Percentiles rank a stretch among this genome's conserved stretches.
phyloP scores from a whole-genome alignment of 768 basidiomycete species.

The Russula abietina region DNA sequence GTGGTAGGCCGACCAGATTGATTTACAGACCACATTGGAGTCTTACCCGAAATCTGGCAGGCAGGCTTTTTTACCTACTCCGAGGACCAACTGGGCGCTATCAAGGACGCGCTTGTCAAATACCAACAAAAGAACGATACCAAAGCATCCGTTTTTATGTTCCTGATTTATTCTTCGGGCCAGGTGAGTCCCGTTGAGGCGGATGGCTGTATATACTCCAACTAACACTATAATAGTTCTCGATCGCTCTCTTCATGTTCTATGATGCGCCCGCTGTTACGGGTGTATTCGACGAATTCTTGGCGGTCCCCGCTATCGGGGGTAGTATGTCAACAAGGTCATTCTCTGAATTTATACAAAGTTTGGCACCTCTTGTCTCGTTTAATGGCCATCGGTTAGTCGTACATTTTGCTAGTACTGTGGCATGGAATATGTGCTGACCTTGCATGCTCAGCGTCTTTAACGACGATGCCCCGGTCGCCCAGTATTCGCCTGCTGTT shows the following conservation, averaged over 20 bases:
- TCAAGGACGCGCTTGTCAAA: background rate
- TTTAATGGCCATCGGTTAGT: background rate
- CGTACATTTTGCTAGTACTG: background rate
- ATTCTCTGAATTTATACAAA: background rate
- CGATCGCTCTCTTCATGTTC: background rate
- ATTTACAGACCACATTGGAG: background rate
- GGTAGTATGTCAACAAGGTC: background rate
- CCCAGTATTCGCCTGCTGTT: constrained; percentile 1
- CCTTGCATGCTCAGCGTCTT: background rate
- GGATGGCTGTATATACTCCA: too few species aligned
- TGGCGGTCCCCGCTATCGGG: constrained; percentile 9
- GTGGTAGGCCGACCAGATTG: background rate
- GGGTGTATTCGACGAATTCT: constrained; percentile 23
- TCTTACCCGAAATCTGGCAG: background rate
- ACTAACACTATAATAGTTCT: background rate
- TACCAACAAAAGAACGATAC: constrained; percentile 5
- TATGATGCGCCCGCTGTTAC: constrained; percentile 23
- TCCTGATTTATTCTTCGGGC: background rate
- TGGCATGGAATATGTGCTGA: background rate
- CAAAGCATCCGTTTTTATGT: background rate
- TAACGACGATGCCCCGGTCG: background rate
- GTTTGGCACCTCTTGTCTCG: background rate
- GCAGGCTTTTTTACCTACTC: background rate
- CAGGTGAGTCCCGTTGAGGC: background rate
- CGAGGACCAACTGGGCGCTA: background rate